Evolutionary conservation across 768 basidiomycete species (phyloP).

Genomic region (Mycena leptocephala): DNA sequence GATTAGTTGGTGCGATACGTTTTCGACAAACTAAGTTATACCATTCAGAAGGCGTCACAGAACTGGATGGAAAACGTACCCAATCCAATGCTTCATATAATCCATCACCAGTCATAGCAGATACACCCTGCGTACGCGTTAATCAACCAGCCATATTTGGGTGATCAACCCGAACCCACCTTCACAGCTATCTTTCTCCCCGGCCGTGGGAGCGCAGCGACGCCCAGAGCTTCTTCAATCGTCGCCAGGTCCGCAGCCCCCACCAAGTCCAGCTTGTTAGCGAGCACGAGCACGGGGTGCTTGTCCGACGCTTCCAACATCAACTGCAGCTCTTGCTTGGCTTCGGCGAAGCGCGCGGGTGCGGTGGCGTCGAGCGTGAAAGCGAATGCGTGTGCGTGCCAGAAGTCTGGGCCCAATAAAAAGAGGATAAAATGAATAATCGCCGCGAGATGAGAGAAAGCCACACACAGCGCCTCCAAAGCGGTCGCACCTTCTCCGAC

Average conservation of each 20-base stretch:
- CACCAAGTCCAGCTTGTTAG: slow-evolving; percentile 17
- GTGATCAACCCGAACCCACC: background rate
- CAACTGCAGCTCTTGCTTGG: slow-evolving; percentile 56
- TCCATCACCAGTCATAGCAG: background rate
- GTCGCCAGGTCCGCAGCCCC: background rate
- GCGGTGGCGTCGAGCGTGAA: slow-evolving; percentile 68
- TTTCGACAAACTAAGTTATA: background rate
- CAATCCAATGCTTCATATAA: background rate
- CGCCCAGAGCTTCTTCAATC: background rate
- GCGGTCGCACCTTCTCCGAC: slow-evolving; percentile 61
- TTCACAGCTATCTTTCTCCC: background rate
- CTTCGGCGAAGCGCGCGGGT: slow-evolving; percentile 62
- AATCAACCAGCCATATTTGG: background rate
- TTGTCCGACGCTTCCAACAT: background rate
- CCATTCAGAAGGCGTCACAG: background rate
- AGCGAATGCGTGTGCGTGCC: slow-evolving; percentile 63
- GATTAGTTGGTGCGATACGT: slow-evolving; percentile 1
- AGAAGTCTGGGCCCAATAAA: background rate
- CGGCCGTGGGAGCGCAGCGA: background rate
- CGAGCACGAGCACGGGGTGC: slow-evolving; percentile 19
- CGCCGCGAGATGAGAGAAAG: background rate
- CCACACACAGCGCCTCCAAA: slow-evolving; percentile 49
- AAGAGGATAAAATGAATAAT: too few relatives aligned
- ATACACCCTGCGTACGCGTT: background rate
- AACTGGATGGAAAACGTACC: background rate